phyloP scores from a whole-genome alignment of 208 protist genomes.

The Trypanosoma theileri region DNA sequence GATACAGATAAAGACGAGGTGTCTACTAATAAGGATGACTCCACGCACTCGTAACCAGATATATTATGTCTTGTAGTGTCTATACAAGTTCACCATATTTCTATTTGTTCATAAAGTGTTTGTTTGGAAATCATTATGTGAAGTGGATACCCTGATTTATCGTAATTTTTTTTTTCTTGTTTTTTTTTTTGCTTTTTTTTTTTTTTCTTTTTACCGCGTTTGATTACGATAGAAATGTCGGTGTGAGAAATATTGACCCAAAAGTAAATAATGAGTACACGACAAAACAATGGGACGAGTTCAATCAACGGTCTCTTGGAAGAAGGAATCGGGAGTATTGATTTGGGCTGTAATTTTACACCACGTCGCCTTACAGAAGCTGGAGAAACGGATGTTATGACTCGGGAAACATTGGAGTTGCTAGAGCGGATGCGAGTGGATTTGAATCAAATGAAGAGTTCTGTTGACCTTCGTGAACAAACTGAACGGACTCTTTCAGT shows the following conservation, averaged over 20 bases:
- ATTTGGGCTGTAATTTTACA: not conserved
- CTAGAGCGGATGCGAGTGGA: conserved; percentile 34
- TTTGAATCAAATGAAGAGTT: conserved; percentile 24
- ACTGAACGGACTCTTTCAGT: conserved; percentile 24
- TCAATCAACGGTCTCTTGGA: not conserved
- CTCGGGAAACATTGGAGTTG: conserved; percentile 22
- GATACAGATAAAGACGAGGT: not conserved
- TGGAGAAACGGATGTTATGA: conserved; percentile 18
- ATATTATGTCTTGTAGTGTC: not conserved
- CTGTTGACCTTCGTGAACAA: conserved; percentile 22
- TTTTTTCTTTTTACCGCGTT: not conserved
- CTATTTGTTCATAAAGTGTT: no score
- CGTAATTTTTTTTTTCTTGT: not conserved
- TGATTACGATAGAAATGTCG: not conserved
- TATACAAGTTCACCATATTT: not conserved
- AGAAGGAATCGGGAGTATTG: not conserved
- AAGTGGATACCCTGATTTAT: not conserved
- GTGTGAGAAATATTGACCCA: no score
- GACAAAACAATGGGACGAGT: not conserved
- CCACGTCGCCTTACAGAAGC: conserved; percentile 14
- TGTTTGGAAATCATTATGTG: no score
- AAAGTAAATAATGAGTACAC: not conserved
- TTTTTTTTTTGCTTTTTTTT: not conserved
- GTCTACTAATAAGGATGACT: not conserved
- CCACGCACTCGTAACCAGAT: not conserved